A percentile compares a stretch with the other conserved stretches of the same genome.
Conservation (phyloP, 2,329 filamentous ascomycete genomes). For the Tolypocladium paradoxum region DNA sequence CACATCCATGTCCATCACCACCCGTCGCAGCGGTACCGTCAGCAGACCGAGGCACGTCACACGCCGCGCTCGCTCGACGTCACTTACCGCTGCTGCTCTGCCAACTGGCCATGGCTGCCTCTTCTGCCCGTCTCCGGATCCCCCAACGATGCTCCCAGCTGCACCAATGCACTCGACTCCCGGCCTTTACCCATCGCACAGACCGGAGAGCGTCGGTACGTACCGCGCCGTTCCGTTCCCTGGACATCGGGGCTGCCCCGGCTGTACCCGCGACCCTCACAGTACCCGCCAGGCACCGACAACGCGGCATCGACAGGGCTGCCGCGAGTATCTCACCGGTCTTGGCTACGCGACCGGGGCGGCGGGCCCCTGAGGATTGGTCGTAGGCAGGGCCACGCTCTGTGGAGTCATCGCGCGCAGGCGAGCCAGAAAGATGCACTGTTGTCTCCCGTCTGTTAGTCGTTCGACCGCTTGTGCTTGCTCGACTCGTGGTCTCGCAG, state of each 20-base stretch:
- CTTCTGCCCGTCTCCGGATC: neutral
- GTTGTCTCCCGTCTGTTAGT: too few species aligned
- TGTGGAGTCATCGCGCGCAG: too few species aligned
- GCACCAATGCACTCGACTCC: too few species aligned
- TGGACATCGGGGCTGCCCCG: neutral
- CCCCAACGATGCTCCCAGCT: neutral
- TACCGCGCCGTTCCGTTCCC: neutral
- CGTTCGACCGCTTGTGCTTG: too few species aligned
- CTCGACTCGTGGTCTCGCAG: neutral
- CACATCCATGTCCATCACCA: neutral
- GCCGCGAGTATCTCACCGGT: neutral
- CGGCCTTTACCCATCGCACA: too few species aligned
- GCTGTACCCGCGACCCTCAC: neutral
- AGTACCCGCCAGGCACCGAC: neutral
- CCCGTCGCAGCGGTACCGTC: neutral
- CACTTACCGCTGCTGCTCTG: neutral
- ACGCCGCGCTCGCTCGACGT: neutral
- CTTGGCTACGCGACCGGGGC: neutral
- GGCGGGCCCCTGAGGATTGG: too few species aligned
- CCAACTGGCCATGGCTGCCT: too few species aligned
- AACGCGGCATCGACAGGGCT: neutral
- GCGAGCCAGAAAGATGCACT: too few species aligned
- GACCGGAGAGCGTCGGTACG: too few species aligned
- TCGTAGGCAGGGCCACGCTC: too few species aligned
- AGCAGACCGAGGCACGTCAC: neutral